A percentile compares a stretch with the other conserved stretches of the same genome.
phyloP scores from a whole-genome alignment of 352 stramenopile genomes.

The Phytophthora megakarya region DNA sequence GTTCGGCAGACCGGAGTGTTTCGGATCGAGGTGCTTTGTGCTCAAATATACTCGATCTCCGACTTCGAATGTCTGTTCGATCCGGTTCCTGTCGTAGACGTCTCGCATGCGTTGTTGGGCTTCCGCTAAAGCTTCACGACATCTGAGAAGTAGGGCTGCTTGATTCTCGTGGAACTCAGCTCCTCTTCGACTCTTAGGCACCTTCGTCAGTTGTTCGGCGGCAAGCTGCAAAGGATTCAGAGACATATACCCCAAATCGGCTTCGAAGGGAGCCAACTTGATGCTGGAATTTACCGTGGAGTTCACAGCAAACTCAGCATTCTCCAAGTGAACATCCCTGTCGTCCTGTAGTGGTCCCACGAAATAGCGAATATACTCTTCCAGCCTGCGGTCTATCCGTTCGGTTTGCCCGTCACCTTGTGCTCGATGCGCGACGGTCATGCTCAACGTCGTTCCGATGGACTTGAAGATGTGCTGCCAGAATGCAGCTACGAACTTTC shows the following conservation, averaged over 20 bases:
- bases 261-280: no score
- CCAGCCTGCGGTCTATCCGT: no score
- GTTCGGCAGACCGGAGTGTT: slow-evolving; percentile 14
- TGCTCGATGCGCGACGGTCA: no score
- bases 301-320: no score
- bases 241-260: no score
- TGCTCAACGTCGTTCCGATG: no score
- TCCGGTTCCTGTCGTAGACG: slow-evolving; percentile 15
- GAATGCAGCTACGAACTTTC: no score
- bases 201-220: background rate
- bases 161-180: slow-evolving; percentile 17
- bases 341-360: background rate
- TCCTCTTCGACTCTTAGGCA: background rate
- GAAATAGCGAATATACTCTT: no score
- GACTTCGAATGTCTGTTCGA: slow-evolving; percentile 16
- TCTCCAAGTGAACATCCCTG: background rate
- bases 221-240: no score
- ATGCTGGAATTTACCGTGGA: no score
- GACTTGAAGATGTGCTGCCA: no score
- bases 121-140: slow-evolving; percentile 9
- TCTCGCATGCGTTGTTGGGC: slow-evolving; percentile 17
- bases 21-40: slow-evolving; percentile 14
- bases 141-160: slow-evolving; percentile 4
- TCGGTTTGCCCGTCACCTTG: no score
- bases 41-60: slow-evolving; percentile 23